These are phyloP conservation scores for Chlorella sp. DNA, from an alignment of 139 green algal species.

Conservation along the genomic window DNA sequence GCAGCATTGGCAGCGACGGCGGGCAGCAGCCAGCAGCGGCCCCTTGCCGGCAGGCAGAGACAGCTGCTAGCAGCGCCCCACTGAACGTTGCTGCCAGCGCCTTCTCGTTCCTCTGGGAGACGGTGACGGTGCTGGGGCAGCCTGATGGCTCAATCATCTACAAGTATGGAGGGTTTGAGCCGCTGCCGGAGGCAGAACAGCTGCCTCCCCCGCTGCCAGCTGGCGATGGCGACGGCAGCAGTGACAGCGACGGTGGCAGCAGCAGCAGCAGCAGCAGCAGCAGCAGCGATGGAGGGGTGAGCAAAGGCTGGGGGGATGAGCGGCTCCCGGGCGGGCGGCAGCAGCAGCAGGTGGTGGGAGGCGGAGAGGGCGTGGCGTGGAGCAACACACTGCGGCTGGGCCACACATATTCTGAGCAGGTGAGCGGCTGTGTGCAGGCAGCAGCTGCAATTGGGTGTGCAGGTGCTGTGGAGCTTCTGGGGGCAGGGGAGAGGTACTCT, in stretches of 20 bases:
- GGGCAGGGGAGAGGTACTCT: too few species aligned
- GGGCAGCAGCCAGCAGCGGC: neutral
- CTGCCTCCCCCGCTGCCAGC: neutral
- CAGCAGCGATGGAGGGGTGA: neutral
- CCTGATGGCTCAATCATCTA: conserved; percentile 22
- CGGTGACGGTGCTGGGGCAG: conserved; percentile 9
- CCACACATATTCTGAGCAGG: neutral
- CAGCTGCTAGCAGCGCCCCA: neutral
- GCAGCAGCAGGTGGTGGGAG: neutral
- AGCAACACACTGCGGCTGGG: conserved; percentile 33
- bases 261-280: neutral
- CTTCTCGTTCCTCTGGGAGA: neutral
- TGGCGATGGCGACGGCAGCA: neutral
- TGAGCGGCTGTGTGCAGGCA: neutral
- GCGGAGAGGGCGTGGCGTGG: neutral
- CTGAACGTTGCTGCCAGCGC: neutral
- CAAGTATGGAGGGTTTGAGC: conserved; percentile 19
- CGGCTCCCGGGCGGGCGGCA: neutral
- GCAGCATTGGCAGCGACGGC: neutral
- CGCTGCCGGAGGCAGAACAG: neutral
- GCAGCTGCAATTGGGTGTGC: too few species aligned
- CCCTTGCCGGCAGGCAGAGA: neutral
- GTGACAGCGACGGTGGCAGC: neutral
- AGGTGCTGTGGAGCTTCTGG: too few species aligned
- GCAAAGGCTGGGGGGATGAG: neutral